Evolutionary conservation across 2,329 filamentous ascomycete genomes (phyloP), one percentile per base, ranked within the genome.

Genomic region (Aspergillus luchuensis): DNA sequence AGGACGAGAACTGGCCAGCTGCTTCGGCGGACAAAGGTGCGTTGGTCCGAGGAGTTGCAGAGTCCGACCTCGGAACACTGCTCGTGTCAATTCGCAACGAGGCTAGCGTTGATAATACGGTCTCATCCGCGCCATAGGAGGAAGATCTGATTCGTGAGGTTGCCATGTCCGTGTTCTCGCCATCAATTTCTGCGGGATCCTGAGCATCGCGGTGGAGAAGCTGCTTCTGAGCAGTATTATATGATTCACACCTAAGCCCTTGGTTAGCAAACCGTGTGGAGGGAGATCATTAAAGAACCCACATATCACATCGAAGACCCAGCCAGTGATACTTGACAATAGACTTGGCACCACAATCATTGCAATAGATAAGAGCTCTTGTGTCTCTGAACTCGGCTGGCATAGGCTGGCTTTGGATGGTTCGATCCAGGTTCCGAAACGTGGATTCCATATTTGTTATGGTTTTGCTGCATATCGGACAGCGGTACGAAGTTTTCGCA

Each of bases 371-470:
- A 64, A 93, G 86, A 13, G 92, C 94, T 63, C 88, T 88, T 5
- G 91, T 92, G 69, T 92, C 87, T 62, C 81, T 83, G 70, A 93
- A 96, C 65, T 96, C 91, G 5, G 83, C 79, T 0, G 95, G 95
- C 92, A 99, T 98, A 1, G 95, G 95, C 73, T 99, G 95, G 48
- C 85, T 84, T 65, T 90, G 85, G 62, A 99, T 97, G 53, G 92
- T 89, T 56, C 92, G 86, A 70, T 97, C 94, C 36, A 98, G 79
- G 67, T 95, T 95, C 52, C 92, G 88, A 80, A 98, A 99, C 68
- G 96, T 91, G 39, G 91, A 86, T 72, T 97, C 94, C 94, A 99
- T 99, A 72, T 98, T 98, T 66, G 92, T 87, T n/a, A 96, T 89
- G 65, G 91, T 97, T 77, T 95, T 96, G 79, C 90, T 96, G 83